A percentile compares a stretch with the other conserved stretches of the same genome.
phyloP scores from a whole-genome alignment of 2,329 filamentous ascomycete genomes.

The Chrysoporthe deuterocubensis region DNA sequence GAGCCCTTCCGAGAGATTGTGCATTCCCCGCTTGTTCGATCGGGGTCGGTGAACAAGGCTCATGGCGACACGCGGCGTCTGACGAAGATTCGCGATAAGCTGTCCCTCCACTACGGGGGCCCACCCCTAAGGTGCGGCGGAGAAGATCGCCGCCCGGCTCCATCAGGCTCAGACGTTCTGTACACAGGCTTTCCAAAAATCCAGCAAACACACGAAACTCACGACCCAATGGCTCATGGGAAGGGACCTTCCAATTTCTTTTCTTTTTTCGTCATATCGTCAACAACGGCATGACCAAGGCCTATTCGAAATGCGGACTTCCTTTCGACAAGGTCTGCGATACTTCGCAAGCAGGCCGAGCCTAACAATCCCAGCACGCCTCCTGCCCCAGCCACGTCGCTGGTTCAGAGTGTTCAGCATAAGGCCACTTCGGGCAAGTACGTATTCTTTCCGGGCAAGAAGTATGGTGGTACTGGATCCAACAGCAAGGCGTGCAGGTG shows the following conservation, averaged over 20 bases:
- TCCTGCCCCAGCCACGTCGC: not conserved
- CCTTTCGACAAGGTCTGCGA: no score
- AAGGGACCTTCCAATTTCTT: not conserved
- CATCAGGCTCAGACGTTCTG: not conserved
- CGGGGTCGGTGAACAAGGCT: not conserved
- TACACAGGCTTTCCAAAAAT: not conserved
- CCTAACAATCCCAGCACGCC: not conserved
- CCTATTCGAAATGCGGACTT: no score
- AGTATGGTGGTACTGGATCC: no score
- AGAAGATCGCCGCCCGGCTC: not conserved
- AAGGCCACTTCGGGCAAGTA: not conserved
- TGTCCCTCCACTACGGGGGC: not conserved
- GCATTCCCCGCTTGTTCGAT: not conserved
- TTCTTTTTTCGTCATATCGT: not conserved
- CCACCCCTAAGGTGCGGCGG: not conserved
- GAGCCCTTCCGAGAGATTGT: not conserved
- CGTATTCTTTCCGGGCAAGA: no score
- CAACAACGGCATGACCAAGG: not conserved
- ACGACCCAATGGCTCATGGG: no score
- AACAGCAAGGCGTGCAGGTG: no score
- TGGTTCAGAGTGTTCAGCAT: no score
- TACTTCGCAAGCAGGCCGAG: not conserved
- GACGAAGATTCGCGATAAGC: slow-evolving; percentile 2
- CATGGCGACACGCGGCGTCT: slow-evolving; percentile 3
- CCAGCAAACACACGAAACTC: not conserved